These are phyloP conservation scores for Westerdykella sp. DNA, from an alignment of 2,329 filamentous ascomycete genomes.

Conservation along the genomic window DNA sequence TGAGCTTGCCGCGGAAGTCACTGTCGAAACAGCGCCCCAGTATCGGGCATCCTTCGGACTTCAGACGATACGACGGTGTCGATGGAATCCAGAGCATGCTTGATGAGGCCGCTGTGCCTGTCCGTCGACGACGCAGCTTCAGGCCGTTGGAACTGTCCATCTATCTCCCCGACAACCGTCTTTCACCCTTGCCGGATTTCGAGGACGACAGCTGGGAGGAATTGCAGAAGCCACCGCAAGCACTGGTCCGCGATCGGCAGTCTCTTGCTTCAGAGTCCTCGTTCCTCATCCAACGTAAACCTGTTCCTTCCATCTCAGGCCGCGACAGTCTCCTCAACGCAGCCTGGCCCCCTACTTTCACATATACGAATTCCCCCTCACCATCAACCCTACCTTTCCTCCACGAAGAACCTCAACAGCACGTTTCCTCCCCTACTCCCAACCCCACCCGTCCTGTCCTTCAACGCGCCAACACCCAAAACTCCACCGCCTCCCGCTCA, in stretches of 20 bases:
- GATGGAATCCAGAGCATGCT: constrained; percentile 29
- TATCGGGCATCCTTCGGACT: constrained; percentile 34
- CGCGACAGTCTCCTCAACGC: constrained; percentile 18
- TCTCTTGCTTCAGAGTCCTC: constrained; percentile 19
- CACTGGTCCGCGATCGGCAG: constrained; percentile 28
- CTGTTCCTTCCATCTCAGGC: constrained; percentile 24
- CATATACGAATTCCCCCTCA: background rate
- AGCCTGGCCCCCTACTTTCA: background rate
- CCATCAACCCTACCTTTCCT: constrained; percentile 21
- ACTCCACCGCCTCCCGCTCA: constrained; percentile 10
- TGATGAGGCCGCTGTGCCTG: constrained; percentile 25
- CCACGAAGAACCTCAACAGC: constrained; percentile 18
- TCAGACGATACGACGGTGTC: constrained; percentile 27
- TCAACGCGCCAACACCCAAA: constrained; percentile 24
- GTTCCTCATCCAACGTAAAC: constrained; percentile 29
- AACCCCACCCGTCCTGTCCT: constrained; percentile 5
- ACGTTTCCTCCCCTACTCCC: constrained; percentile 15
- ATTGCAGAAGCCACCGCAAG: constrained; percentile 28
- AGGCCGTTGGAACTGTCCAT: constrained; percentile 37
- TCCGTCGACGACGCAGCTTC: constrained; percentile 32
- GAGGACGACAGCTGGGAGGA: constrained; percentile 24
- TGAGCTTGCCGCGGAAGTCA: constrained; percentile 26
- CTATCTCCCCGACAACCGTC: constrained; percentile 29
- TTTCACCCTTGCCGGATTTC: constrained; percentile 39
- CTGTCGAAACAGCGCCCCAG: constrained; percentile 27